phyloP scores from a whole-genome alignment of 2,329 filamentous ascomycete species.

The Colletotrichum sp. region DNA sequence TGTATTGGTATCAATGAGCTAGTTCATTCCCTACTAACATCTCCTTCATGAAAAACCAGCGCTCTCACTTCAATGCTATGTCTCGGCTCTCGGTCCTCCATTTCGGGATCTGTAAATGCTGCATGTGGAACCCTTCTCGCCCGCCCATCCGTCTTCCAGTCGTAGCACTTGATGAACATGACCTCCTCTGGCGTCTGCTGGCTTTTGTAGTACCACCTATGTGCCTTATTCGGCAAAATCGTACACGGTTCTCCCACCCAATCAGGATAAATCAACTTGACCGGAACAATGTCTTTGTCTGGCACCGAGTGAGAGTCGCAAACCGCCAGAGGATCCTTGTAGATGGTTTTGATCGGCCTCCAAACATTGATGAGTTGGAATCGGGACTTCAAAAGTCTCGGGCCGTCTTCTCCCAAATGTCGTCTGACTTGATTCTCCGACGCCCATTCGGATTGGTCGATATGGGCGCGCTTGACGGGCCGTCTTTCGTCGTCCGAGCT shows the following conservation, averaged over 20 bases:
- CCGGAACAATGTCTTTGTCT: slow-evolving; percentile 42
- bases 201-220: slow-evolving; percentile 59
- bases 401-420: slow-evolving; percentile 4
- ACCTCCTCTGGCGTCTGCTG: slow-evolving; percentile 58
- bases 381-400: neutral
- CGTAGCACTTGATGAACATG: slow-evolving; percentile 67
- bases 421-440: slow-evolving; percentile 23
- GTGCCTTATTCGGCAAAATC: slow-evolving; percentile 32
- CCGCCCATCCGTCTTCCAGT: slow-evolving; percentile 40
- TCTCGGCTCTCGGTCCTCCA: neutral
- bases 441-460: slow-evolving; percentile 41
- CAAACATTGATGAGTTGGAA: slow-evolving; percentile 36
- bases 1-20: neutral
- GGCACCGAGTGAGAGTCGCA: slow-evolving; percentile 39
- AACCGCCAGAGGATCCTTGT: slow-evolving; percentile 44
- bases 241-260: slow-evolving; percentile 40
- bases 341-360: slow-evolving; percentile 53
- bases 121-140: neutral
- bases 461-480: slow-evolving; percentile 51
- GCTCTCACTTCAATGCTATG: neutral
- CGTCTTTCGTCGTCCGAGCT: slow-evolving; percentile 21
- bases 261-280: slow-evolving; percentile 37
- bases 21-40: neutral
- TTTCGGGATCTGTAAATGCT: neutral
- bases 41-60: neutral